Base-by-base conservation (phyloP, 495 filamentous ascomycete genomes). In the Massariosphaeria phaeospora region DNA sequence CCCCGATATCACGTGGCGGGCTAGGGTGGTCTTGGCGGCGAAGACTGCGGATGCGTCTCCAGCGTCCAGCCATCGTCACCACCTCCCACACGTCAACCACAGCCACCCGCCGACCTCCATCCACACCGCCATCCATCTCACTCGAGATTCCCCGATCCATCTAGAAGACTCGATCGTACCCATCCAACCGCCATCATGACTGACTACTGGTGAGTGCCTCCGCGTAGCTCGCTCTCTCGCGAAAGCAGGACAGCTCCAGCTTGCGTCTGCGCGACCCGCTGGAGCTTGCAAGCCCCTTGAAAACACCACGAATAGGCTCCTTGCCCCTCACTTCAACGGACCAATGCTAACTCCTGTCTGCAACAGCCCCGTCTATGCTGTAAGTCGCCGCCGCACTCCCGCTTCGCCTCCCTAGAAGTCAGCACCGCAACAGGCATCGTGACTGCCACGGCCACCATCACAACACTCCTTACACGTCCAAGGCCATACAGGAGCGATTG, bases 361-460 rank as follows among this genome's bases (percentile, higher is more conserved):
- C 13, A 65, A 63, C 66, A 98, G 93, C 77, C 93, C 93, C 75
- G 91, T 95, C 64, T 98, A 98, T 80, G 91, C 93, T 78, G 93
- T 98, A 76, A 87, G 91, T 96, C 70, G 60, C 52, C 68, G 54
- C 41, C 50, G 6, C 49, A 9, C 30, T 25, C 34, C 23, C 18
- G 17, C 57, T 6, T 45, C 61, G 38, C 45, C 33, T 45, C 48
- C 18, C 34, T 29, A 18, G 38, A 18, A 36, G 48, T 52, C 44
- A 53, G 50, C 48, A 44, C 31, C 33, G 18, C 47, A 0, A 17
- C 25, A 26, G 29, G 17, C 40, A 29, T 4, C 25, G 38, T 33
- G 17, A 29, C 49, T 41, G 27, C 21, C 50, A 17, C 30, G 48
- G 13, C 41, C 8, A 42, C 42, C 39, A 39, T 8, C 2, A n/a